Conservation (phyloP, 2,329 filamentous ascomycete genomes). For the Sporothrix mexicana region DNA sequence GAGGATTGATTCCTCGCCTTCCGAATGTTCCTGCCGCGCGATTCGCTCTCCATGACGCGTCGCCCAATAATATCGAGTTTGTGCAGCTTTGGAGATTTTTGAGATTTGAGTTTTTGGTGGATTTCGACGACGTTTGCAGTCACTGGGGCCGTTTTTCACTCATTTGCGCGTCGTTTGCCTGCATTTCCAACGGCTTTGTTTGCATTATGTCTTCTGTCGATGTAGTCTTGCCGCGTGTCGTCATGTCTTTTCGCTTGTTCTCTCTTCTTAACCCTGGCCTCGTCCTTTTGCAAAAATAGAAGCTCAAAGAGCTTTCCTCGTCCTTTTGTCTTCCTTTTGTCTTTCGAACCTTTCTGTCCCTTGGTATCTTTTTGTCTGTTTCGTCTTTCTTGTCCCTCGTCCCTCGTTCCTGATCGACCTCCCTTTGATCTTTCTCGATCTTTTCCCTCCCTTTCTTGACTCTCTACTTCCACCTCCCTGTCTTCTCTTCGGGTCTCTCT, state of each 20-base stretch:
- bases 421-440: neutral
- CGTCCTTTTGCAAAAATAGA: neutral
- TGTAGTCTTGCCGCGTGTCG: neutral
- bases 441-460: neutral
- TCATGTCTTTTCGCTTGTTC: conserved; percentile 6
- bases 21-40: neutral
- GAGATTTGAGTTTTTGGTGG: no score
- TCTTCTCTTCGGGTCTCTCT: neutral
- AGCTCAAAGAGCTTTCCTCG: neutral
- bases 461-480: neutral
- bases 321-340: neutral
- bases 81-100: neutral
- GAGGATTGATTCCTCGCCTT: neutral
- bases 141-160: no score
- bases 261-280: conserved; percentile 22
- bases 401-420: neutral
- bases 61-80: conserved; percentile 22
- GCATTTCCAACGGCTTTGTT: no score
- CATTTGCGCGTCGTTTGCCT: no score
- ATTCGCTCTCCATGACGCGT: conserved; percentile 23
- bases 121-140: neutral
- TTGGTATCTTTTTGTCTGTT: neutral
- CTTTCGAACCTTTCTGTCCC: neutral
- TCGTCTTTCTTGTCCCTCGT: no score
- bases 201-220: no score